Evolutionary conservation across 2,329 filamentous ascomycete genomes (phyloP), one percentile per base, ranked within the genome.

Genomic region (Scorias spongiosa): DNA sequence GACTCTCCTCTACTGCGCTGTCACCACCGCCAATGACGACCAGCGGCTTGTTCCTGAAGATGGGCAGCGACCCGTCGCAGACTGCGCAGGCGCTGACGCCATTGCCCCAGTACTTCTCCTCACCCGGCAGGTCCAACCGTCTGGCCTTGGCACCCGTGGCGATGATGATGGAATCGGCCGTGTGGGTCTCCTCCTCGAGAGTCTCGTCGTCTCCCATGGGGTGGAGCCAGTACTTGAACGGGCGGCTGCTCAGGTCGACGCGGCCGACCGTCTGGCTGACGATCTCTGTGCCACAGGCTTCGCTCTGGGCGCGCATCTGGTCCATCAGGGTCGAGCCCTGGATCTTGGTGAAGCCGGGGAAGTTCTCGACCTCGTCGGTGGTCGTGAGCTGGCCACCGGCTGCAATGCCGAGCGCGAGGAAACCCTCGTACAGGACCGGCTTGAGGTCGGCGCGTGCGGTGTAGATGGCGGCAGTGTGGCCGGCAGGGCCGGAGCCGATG

Each of bases 321-420:
- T 95, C 89, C 91, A 98, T 98, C 53, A 98, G 71, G 59, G 86
- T 81, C 45, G 75, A 67, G 53, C 91, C 91, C 66, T 86, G 83
- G 63, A 98, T 87, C 56, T 84, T 76, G 58, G 84, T 83, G 70
- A 96, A 98, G 40, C 91, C 91, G 20, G 91, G 91, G 67, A 82
- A 98, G 75, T 98, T 98, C 72, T 98, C 91, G 47, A 98, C 80
- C 54, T 98, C 93, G 58, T 93, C 96, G 44, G 91, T 98, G 20
- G 93, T 98, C 44, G 93, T 98, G 54, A 98, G 75, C 73, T 98
- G 91, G 46, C 91, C 91, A 54, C 91, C 91, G 39, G 91, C 86
- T 6, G 91, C 91, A 57, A 93, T 93, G 59, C 89, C 91, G 61
- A 95, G 91, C 57, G 91, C 91, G 64, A 98, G 80, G 75, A 98